A percentile compares a stretch with the other conserved stretches of the same genome.
Conservation (phyloP, 495 filamentous ascomycete species). For the Jackrogersella minutella region DNA sequence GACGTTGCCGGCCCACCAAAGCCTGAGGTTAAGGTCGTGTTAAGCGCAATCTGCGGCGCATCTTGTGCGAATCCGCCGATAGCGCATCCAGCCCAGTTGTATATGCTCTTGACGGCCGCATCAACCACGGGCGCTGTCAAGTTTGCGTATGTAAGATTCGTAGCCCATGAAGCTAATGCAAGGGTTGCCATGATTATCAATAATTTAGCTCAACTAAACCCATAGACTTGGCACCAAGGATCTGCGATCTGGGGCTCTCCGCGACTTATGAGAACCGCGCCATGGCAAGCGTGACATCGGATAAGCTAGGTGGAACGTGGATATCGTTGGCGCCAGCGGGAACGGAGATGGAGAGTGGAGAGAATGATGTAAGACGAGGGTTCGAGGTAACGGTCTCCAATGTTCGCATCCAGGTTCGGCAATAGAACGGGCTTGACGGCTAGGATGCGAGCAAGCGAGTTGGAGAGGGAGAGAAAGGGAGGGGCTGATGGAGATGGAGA, state of each 20-base stretch:
- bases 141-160: slow-evolving; percentile 46
- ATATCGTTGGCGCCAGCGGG: not conserved
- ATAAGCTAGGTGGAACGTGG: not conserved
- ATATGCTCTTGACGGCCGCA: slow-evolving; percentile 51
- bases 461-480: no score
- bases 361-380: slow-evolving; percentile 7
- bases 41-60: slow-evolving; percentile 56
- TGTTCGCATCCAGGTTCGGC: not conserved
- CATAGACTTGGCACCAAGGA: not conserved
- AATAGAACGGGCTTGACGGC: slow-evolving; percentile 17
- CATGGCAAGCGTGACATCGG: not conserved
- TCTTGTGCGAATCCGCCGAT: slow-evolving; percentile 58
- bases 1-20: slow-evolving; percentile 58
- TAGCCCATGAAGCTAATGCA: slow-evolving; percentile 50
- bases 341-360: no score
- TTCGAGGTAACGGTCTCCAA: slow-evolving; percentile 22
- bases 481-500: no score
- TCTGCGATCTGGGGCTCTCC: not conserved
- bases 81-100: slow-evolving; percentile 63
- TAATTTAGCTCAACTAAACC: not conserved
- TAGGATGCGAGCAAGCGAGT: not conserved
- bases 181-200: slow-evolving; percentile 49
- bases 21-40: slow-evolving; percentile 39
- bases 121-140: slow-evolving; percentile 45
- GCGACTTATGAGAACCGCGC: not conserved